Percentiles rank a stretch among this genome's conserved stretches.
phyloP scores from a whole-genome alignment of 2,329 filamentous ascomycete genomes.

The Ceratocystis eucalypticola region DNA sequence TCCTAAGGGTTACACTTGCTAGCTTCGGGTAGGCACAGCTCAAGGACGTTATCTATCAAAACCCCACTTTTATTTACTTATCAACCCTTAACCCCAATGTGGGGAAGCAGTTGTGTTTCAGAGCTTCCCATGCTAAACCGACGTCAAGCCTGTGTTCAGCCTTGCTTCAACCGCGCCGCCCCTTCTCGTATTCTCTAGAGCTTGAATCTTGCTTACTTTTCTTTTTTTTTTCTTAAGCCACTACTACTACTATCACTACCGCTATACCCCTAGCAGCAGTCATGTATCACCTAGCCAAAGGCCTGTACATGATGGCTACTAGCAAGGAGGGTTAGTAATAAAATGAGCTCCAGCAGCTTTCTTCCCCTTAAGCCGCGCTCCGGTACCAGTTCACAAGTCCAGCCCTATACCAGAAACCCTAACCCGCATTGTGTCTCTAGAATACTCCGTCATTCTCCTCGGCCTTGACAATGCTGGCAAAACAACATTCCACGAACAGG shows the following conservation, averaged over 20 bases:
- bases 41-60: neutral
- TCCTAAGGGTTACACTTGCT: neutral
- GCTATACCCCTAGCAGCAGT: neutral
- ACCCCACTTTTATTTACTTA: neutral
- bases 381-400: too few relatives aligned
- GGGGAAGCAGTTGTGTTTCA: neutral
- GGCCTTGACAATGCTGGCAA: conserved; percentile 97
- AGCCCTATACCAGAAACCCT: conserved; percentile 8
- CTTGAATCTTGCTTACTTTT: neutral
- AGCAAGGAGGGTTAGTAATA: conserved; percentile 71
- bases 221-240: neutral
- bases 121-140: neutral
- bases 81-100: neutral
- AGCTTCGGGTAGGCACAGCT: neutral
- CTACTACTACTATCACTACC: too few relatives aligned
- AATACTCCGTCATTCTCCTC: conserved; percentile 93
- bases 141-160: neutral
- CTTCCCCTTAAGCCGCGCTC: neutral
- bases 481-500: conserved; percentile 93
- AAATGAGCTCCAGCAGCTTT: neutral
- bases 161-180: neutral
- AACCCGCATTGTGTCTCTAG: conserved; percentile 32
- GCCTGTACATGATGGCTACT: conserved; percentile 85
- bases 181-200: neutral
- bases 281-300: conserved; percentile 96